Evolutionary conservation across 106 monocot genomes (phyloP).

Genomic region (Phalaenopsis equestris): DNA sequence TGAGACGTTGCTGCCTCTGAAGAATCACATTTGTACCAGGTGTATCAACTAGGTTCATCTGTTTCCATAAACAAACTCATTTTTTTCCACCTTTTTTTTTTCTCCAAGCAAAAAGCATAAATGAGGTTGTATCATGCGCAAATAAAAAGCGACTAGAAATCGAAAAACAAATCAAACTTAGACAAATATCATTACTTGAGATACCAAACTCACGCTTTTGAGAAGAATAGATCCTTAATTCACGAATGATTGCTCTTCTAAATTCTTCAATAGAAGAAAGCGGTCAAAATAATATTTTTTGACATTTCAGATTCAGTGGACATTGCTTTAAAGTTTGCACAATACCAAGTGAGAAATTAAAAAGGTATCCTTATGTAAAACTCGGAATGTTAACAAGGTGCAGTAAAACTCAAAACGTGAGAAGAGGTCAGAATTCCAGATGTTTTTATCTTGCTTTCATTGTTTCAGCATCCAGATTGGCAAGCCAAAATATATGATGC

Average conservation of each 20-base stretch:
- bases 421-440: background rate
- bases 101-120: background rate
- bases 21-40: conserved; percentile 99
- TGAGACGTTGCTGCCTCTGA: conserved; percentile 91
- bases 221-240: background rate
- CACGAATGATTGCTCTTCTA: background rate
- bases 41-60: conserved; percentile 99
- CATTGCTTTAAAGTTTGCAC: background rate
- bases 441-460: background rate
- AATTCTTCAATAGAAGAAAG: background rate
- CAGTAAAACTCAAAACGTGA: background rate
- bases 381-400: background rate
- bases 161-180: background rate
- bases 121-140: background rate
- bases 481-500: background rate
- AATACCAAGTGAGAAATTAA: background rate
- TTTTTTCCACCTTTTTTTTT: background rate
- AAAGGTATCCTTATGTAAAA: background rate
- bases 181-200: background rate
- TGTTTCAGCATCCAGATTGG: background rate
- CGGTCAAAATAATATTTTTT: background rate
- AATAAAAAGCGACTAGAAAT: background rate
- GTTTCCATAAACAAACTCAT: conserved; percentile 18
- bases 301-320: background rate
- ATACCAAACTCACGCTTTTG: background rate